Evolutionary conservation across 2,329 filamentous ascomycete species (phyloP), one percentile per base, ranked within the genome.

Genomic region (Neonectria magnoliae): DNA sequence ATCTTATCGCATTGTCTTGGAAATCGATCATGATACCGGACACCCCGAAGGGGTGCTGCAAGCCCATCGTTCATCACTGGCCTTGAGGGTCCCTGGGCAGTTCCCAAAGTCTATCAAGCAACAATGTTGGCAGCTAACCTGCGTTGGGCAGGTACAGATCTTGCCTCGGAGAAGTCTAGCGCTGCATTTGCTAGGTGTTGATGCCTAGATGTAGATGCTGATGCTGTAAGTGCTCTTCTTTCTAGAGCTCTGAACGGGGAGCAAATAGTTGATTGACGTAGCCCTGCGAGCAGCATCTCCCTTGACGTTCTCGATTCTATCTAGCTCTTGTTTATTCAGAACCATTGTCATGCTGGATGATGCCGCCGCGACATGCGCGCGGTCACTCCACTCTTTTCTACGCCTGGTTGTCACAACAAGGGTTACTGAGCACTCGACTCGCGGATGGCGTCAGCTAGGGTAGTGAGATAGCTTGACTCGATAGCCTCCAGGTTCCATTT

Each of bases 61-160:
- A 55, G 48, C 22, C 38, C 20, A 20, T 50, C 10, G 36, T 20
- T 50, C 10, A 27, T 33, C 38, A 16, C 27, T 58, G 11, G 45
- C n/a, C 6, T n/a, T 20, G 20, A 36, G 8, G 33, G 36, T 20
- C 31, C 61, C 33, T 18, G n/a, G 16, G 29, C 44, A 31, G 33
- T 29, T 16, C 27, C 47, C n/a, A 33, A 53, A 20, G 41, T 41
- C 42, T n/a, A 57, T 48, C 44, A 25, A 33, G 10, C 44, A 27
- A 47, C n/a, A 11, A 53, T 38, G 22, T 31, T 48, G 33, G 25
- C 18, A 38, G 38, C 61, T 64, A 64, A 41, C 27, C 61, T 59
- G 18, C 31, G 61, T 59, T 53, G 45, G 61, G 61, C 61, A 64
- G 56, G 61, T 64, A 51, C 11, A 25, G 14, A 44, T 42, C 13